Evolutionary conservation across 257 asterid genomes (phyloP), one percentile per base, ranked within the genome.

Genomic region (Ajuga chamaepitys): DNA sequence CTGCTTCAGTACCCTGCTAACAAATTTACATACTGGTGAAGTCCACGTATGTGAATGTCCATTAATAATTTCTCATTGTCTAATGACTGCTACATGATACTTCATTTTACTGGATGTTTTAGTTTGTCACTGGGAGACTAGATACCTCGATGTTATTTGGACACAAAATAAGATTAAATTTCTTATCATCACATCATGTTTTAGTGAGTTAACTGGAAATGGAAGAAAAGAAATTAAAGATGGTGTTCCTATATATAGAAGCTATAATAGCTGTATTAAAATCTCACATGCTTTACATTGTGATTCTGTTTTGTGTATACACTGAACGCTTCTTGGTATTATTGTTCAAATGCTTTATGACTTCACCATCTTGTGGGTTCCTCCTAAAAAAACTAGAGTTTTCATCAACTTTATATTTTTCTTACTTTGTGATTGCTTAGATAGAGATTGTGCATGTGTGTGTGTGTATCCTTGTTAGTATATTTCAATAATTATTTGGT

Each of bases 401-500:
- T 47, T 54, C 13, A 38, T 55, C 16, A 1, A 4, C 14, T 53
- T 55, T 37, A 48, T 3, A 53, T 21, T 22, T 62, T 58, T 30
- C 6, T 30, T 24, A 4, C 26, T 37, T 14, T 20, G 20, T 9
- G 62, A 32, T 24, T 71, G 7, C 46, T 28, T 47, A 10, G 28
- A 58, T 61, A 14, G 45, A 16, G 9, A 4, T 12, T 62, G 18
- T 17, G 3, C 41, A 37, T 52, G 35, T 50, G 26, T 18, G 21
- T 61, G 17, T 38, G 7, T 60, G 7, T 11, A 7, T 37, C 4
- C 9, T 58, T 37, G 5, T 40, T 60, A 30, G 14, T 58, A 5
- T 44, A 16, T 41, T 34, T 70, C 55, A 57, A 40, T 44, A 37
- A 58, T 62, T 71, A 50, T 57, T 45, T 67, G 67, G 64, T 74